Percentiles rank a stretch among this genome's conserved stretches.
phyloP scores from a whole-genome alignment of 441 rosid genomes.

The Adansonia grandidieri region DNA sequence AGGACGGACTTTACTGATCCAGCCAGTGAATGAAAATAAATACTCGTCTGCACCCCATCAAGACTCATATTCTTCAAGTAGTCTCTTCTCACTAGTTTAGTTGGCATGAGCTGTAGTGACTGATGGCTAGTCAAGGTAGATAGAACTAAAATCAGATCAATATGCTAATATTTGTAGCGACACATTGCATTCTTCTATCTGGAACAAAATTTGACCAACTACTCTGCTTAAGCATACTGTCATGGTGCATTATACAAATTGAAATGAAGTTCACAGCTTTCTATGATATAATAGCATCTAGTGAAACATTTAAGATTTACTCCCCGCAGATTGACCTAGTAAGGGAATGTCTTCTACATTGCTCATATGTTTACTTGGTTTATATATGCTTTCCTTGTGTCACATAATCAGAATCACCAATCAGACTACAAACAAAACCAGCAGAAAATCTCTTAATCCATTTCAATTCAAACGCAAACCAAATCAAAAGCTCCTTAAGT shows the following conservation, averaged over 20 bases:
- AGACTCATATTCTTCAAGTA: not conserved
- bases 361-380: conserved; percentile 5
- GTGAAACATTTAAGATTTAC: not conserved
- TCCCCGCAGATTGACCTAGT: not conserved
- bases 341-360: not conserved
- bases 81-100: conserved; percentile 15
- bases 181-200: not conserved
- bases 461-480: conserved; percentile 21
- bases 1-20: not conserved
- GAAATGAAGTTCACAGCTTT: not conserved
- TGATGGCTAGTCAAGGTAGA: not conserved
- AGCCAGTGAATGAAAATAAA: not conserved
- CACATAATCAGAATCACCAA: not conserved
- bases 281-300: conserved; percentile 4
- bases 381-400: not conserved
- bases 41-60: not conserved
- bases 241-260: conserved; percentile 3
- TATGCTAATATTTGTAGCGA: not conserved
- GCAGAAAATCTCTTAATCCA: conserved; percentile 24
- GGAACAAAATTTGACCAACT: not conserved
- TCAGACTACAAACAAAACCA: not conserved
- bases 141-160: not conserved
- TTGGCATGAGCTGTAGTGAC: not conserved
- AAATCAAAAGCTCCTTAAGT: conserved; percentile 20
- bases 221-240: not conserved